These are phyloP conservation scores for Epithele typhae DNA, from an alignment of 768 basidiomycete genomes.

Conservation along the genomic window DNA sequence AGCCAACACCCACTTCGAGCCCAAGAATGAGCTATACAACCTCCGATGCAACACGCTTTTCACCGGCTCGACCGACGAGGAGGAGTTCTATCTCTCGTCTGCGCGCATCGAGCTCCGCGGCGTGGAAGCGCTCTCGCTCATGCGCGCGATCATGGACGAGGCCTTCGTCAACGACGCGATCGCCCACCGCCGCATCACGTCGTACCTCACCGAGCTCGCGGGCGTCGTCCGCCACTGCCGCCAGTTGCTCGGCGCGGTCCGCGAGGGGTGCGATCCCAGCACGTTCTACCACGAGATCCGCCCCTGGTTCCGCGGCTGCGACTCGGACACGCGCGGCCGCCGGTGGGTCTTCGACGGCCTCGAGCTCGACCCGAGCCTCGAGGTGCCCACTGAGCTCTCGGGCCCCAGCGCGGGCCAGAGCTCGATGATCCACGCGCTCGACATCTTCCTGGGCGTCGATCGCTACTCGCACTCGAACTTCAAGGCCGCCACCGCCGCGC, in stretches of 20 bases:
- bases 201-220: constrained; percentile 62
- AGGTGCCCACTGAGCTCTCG: constrained; percentile 37
- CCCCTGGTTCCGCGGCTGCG: constrained; percentile 61
- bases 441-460: constrained; percentile 51
- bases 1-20: constrained; percentile 13
- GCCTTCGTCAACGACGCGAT: constrained; percentile 64
- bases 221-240: constrained; percentile 61
- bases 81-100: constrained; percentile 84
- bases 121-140: constrained; percentile 78
- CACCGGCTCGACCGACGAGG: constrained; percentile 75
- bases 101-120: constrained; percentile 85
- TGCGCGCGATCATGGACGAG: constrained; percentile 86
- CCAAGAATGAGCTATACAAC: constrained; percentile 47
- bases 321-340: constrained; percentile 27
- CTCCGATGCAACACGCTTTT: constrained; percentile 66
- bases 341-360: constrained; percentile 45
- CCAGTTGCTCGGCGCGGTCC: constrained; percentile 56
- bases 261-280: constrained; percentile 66
- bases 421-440: constrained; percentile 51
- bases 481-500: neutral
- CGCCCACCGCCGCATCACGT: constrained; percentile 44
- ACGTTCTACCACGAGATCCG: constrained; percentile 56
- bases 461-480: constrained; percentile 29
- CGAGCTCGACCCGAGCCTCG: constrained; percentile 27
- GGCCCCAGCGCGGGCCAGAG: constrained; percentile 63